Base-by-base conservation (phyloP, 305 asterid species). In the Fraxinus greggii region DNA sequence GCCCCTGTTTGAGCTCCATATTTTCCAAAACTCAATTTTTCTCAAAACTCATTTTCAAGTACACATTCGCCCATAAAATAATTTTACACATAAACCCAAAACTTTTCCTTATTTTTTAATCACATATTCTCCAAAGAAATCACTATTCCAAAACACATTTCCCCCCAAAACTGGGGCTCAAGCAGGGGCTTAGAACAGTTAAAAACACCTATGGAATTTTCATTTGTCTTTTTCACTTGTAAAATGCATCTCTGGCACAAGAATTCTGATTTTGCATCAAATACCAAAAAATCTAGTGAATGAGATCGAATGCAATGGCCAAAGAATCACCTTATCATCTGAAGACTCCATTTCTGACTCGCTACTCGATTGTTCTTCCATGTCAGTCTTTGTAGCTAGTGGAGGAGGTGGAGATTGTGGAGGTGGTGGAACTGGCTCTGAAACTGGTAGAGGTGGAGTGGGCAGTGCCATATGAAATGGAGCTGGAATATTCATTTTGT, bases 401-500 rank as follows among this genome's bases (percentile, higher is more conserved):
- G 92, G 93, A 81, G 88, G 87, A 76, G 90, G 86, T 2, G 86
- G 86, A 10, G 77, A 56, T 61, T 91, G 88, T 33, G 90, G 91
- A 19, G 94, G 90, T 65, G 90, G 87, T 26, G 91, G 88, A 86
- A 80, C 87, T 73, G 93, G 89, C 81, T 81, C 83, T 78, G 94
- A 84, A 78, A 77, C 86, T 67, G 95, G 94, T 32, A 95, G 91
- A 75, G 99, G 97, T 38, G 97, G 99, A 78, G 97, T 95, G 67
- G 98, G 97, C 80, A 94, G 87, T 33, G 99, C 98, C 86, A 86
- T 89, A 83, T 97, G 93, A 78, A 95, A 95, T 79, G 98, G 99
- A 83, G 97, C 98, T 28, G 99, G 99, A 83, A 95, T 93, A 86
- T 92, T 95, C 99, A 94, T 94, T 89, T 95, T 95, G 92, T 95